phyloP scores from a whole-genome alignment of 306 rosid genomes.

The Betula pendula region DNA sequence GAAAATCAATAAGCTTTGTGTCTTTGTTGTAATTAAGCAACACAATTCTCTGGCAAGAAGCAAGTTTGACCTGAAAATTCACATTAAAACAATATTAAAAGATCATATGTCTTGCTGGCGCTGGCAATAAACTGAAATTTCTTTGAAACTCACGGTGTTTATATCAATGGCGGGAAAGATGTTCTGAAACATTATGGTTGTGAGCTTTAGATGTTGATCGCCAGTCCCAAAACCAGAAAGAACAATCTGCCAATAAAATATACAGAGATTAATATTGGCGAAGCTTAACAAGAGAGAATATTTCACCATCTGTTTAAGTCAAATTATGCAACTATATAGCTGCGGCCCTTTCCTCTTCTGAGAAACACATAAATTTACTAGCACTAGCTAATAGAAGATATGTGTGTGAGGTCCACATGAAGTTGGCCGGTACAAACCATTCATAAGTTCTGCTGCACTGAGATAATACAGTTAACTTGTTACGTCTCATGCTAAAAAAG shows the following conservation, averaged over 20 bases:
- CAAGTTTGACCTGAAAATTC: slow-evolving; percentile 74
- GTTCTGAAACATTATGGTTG: slow-evolving; percentile 85
- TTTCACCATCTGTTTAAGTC: not conserved
- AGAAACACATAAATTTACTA: not conserved
- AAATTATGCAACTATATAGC: not conserved
- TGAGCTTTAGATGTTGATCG: slow-evolving; percentile 70
- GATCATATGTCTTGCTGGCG: not conserved
- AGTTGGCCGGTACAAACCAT: not conserved
- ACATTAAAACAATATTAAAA: slow-evolving; percentile 22
- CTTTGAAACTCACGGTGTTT: slow-evolving; percentile 74
- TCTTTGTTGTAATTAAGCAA: slow-evolving; percentile 92
- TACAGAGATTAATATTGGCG: slow-evolving; percentile 7
- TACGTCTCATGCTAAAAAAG: not conserved
- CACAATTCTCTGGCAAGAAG: slow-evolving; percentile 92
- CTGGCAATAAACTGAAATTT: slow-evolving; percentile 1
- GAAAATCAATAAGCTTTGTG: slow-evolving; percentile 83
- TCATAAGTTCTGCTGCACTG: slow-evolving; percentile 8
- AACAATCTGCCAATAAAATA: slow-evolving; percentile 61
- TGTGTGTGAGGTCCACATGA: not conserved
- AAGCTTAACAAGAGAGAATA: not conserved
- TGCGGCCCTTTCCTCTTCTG: not conserved
- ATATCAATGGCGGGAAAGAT: slow-evolving; percentile 92
- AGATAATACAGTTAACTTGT: not conserved
- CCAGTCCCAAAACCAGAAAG: slow-evolving; percentile 89
- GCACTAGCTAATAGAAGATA: not conserved